These are phyloP conservation scores for Pichia kudriavzevii DNA, from an alignment of 1,139 yeast genomes.

Conservation along the genomic window DNA sequence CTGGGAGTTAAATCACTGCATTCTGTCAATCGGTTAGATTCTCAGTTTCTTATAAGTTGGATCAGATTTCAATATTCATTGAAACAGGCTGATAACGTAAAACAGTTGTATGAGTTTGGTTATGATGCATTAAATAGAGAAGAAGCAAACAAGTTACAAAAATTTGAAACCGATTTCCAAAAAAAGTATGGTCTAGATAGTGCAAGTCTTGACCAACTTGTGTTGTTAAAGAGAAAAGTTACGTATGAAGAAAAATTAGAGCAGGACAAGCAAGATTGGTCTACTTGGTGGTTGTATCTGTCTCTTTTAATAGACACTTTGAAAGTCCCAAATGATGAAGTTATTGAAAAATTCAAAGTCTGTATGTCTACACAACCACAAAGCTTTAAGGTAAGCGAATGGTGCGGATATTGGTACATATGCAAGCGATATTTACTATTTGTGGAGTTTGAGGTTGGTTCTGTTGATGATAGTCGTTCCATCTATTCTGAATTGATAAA, in stretches of 20 bases:
- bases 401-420: conserved; percentile 64
- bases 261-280: conserved; percentile 52
- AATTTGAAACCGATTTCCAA: conserved; percentile 52
- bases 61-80: conserved; percentile 66
- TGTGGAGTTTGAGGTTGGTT: conserved; percentile 46
- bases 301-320: conserved; percentile 36
- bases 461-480: conserved; percentile 40
- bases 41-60: conserved; percentile 44
- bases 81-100: conserved; percentile 58
- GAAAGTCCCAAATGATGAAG: conserved; percentile 23
- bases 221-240: conserved; percentile 45
- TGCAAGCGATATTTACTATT: conserved; percentile 65
- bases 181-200: conserved; percentile 50
- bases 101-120: conserved; percentile 52
- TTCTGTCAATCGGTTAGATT: conserved; percentile 29
- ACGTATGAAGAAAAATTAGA: conserved; percentile 45
- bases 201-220: conserved; percentile 45
- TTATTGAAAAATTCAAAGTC: conserved; percentile 34
- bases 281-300: conserved; percentile 75
- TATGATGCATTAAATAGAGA: conserved; percentile 36
- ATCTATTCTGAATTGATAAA: conserved; percentile 45
- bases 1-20: conserved; percentile 52
- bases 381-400: conserved; percentile 33
- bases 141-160: conserved; percentile 36
- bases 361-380: conserved; percentile 29